Conservation (phyloP, 2,329 filamentous ascomycete species). For the Incumbomyces delicatus region DNA sequence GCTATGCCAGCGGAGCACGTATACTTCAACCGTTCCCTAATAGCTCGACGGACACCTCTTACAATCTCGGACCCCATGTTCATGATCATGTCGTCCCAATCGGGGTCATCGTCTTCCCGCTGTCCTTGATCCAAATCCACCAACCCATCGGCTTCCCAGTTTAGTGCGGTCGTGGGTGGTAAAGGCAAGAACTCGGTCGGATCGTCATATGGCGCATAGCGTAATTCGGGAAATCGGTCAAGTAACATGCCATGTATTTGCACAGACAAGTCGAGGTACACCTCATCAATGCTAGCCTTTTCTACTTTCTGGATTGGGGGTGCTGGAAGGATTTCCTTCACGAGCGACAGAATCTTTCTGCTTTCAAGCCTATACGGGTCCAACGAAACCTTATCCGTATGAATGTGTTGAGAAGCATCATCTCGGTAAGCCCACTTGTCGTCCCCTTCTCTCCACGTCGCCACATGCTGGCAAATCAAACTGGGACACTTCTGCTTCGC, state of each 20-base stretch:
- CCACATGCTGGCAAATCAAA: slow-evolving; percentile 81
- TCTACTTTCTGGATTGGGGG: slow-evolving; percentile 62
- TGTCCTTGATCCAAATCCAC: slow-evolving; percentile 65
- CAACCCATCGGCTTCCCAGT: slow-evolving; percentile 77
- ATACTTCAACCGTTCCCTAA: slow-evolving; percentile 65
- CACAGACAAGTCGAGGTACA: slow-evolving; percentile 83
- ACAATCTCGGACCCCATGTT: slow-evolving; percentile 84
- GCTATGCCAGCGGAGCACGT: slow-evolving; percentile 87
- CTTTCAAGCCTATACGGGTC: slow-evolving; percentile 86
- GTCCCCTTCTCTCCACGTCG: slow-evolving; percentile 87
- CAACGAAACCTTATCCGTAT: slow-evolving; percentile 83
- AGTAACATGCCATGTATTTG: slow-evolving; percentile 69
- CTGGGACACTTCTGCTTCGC: slow-evolving; percentile 79
- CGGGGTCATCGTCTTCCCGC: slow-evolving; percentile 68
- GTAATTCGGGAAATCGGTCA: slow-evolving; percentile 65
- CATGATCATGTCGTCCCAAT: slow-evolving; percentile 93
- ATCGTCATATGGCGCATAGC: slow-evolving; percentile 61
- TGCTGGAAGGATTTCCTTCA: slow-evolving; percentile 62
- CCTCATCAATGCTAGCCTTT: slow-evolving; percentile 92
- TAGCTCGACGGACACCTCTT: slow-evolving; percentile 57
- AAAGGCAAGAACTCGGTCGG: slow-evolving; percentile 60
- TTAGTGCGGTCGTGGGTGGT: slow-evolving; percentile 62
- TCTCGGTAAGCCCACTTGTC: slow-evolving; percentile 84
- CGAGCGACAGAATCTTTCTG: slow-evolving; percentile 65
- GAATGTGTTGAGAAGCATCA: slow-evolving; percentile 68